Conservation (phyloP, 768 basidiomycete genomes). For the Amanita muscaria region DNA sequence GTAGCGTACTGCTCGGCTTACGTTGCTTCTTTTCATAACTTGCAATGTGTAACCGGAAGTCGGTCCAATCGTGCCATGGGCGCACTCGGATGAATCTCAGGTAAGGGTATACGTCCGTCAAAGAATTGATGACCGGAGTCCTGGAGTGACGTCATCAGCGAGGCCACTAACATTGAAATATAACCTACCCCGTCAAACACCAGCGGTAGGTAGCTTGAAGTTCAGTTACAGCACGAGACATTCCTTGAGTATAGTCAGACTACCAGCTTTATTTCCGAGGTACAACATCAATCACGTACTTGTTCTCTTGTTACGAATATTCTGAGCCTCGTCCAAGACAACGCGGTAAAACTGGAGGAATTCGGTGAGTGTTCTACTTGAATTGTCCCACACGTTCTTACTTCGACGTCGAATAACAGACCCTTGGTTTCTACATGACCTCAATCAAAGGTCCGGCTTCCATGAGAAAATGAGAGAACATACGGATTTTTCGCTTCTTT, state of each 20-base stretch:
- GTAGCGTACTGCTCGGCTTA: conserved; percentile 19
- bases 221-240: conserved; percentile 45
- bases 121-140: conserved; percentile 56
- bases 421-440: conserved; percentile 24
- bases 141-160: conserved; percentile 18
- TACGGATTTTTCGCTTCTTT: conserved; percentile 25
- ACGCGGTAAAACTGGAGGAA: conserved; percentile 38
- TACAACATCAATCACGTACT: conserved; percentile 22
- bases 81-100: conserved; percentile 35
- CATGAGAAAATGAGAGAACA: conserved; percentile 14
- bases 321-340: conserved; percentile 50
- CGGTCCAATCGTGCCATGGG: conserved; percentile 38
- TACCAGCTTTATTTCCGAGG: neutral
- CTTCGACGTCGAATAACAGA: conserved; percentile 42
- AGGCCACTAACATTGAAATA: neutral
- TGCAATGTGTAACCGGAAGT: conserved; percentile 32
- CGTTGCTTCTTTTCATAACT: conserved; percentile 41
- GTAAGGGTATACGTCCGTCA: conserved; percentile 46
- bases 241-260: conserved; percentile 23
- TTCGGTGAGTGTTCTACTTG: neutral
- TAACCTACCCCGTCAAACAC: conserved; percentile 52
- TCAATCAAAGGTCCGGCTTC: neutral
- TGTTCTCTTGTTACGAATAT: conserved; percentile 41
- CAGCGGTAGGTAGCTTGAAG: conserved; percentile 49
- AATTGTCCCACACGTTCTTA: conserved; percentile 18